phyloP scores from a whole-genome alignment of 2,329 filamentous ascomycete genomes.

The Cladosporium cucumerinum region DNA sequence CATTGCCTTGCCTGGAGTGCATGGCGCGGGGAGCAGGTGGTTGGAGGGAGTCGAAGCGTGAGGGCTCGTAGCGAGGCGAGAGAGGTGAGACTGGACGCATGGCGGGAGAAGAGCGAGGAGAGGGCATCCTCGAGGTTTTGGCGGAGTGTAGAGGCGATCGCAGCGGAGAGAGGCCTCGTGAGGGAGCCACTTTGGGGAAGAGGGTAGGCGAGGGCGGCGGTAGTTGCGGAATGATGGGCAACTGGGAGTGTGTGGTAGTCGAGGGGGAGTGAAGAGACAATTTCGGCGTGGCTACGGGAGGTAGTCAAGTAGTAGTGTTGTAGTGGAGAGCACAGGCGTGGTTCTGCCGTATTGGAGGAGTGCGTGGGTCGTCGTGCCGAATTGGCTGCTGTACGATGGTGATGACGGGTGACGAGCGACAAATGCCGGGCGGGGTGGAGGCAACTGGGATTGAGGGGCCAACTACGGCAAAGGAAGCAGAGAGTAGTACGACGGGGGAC shows the following conservation, averaged over 20 bases:
- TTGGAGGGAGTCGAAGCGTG: slow-evolving; percentile 33
- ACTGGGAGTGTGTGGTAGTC: neutral
- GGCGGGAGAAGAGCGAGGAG: slow-evolving; percentile 33
- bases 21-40: slow-evolving; percentile 30
- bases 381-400: neutral
- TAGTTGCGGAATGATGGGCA: slow-evolving; percentile 15
- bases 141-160: slow-evolving; percentile 14
- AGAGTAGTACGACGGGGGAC: neutral
- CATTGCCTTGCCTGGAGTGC: slow-evolving; percentile 29
- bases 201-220: slow-evolving; percentile 10
- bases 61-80: slow-evolving; percentile 30
- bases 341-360: neutral
- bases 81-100: slow-evolving; percentile 35
- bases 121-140: slow-evolving; percentile 30
- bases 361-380: slow-evolving; percentile 16
- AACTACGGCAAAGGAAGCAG: slow-evolving; percentile 6
- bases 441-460: neutral
- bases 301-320: slow-evolving; percentile 1
- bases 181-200: slow-evolving; percentile 19
- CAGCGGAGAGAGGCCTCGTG: slow-evolving; percentile 20
- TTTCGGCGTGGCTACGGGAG: slow-evolving; percentile 7
- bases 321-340: slow-evolving; percentile 6
- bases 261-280: neutral
- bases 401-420: neutral
- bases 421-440: slow-evolving; percentile 10